Evolutionary conservation across 192 early-diverging fungal species (phyloP).

Genomic region (Coemansia sp.): DNA sequence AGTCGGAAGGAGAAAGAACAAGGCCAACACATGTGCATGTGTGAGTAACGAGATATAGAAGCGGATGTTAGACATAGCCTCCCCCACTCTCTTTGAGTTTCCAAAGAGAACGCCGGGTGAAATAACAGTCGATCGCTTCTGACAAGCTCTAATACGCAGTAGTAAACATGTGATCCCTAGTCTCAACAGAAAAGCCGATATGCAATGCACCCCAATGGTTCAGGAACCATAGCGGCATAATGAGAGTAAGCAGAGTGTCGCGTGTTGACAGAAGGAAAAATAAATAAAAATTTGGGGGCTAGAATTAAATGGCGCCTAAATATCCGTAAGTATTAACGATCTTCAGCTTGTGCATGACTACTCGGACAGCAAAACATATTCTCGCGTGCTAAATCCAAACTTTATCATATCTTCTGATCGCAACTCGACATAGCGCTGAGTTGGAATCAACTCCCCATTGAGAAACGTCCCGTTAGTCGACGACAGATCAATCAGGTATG

Average conservation of each 20-base stretch:
- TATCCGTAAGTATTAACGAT: neutral
- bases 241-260: neutral
- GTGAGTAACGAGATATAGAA: neutral
- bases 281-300: neutral
- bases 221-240: neutral
- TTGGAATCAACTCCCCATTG: constrained; percentile 74
- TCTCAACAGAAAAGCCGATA: neutral
- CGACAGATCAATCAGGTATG: constrained; percentile 92
- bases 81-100: neutral
- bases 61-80: neutral
- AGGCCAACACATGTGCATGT: neutral
- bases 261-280: neutral
- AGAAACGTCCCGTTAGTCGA: constrained; percentile 91
- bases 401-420: constrained; percentile 80
- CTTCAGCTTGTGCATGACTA: neutral
- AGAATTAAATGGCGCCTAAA: neutral
- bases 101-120: neutral
- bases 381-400: constrained; percentile 88
- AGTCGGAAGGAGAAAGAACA: neutral
- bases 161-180: neutral
- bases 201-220: neutral
- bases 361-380: constrained; percentile 88
- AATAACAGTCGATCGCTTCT: constrained; percentile 1
- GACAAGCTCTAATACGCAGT: neutral
- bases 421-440: constrained; percentile 82